These are phyloP conservation scores for Flaveria robusta DNA, from an alignment of 129 eudicot species.

Conservation along the genomic window DNA sequence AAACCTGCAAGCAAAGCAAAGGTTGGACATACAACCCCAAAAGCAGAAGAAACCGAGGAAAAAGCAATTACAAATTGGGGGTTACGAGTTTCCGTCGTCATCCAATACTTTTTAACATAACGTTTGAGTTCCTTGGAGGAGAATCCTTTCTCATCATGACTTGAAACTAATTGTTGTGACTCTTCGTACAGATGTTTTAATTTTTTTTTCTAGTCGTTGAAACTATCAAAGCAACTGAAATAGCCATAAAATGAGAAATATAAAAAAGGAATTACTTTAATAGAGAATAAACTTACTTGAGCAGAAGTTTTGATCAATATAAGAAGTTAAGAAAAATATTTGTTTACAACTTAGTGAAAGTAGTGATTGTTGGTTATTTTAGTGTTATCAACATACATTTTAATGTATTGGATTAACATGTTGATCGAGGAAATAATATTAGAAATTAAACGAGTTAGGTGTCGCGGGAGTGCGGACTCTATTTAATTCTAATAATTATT, in stretches of 20 bases:
- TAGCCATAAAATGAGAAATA: neutral
- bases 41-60: conserved; percentile 3
- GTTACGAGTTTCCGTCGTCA: conserved; percentile 11
- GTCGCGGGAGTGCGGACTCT: too few species aligned
- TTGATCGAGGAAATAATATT: too few species aligned
- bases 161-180: neutral
- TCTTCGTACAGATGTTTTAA: neutral
- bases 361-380: too few species aligned
- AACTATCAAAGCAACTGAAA: neutral
- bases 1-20: neutral
- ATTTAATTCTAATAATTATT: too few species aligned
- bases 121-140: neutral
- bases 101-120: conserved; percentile 9
- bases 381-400: too few species aligned
- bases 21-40: neutral
- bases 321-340: too few species aligned
- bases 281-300: neutral
- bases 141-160: neutral
- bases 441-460: too few species aligned
- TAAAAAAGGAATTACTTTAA: neutral
- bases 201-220: neutral
- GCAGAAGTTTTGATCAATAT: neutral
- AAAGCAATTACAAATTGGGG: neutral
- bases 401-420: too few species aligned
- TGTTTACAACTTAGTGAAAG: too few species aligned